phyloP scores from a whole-genome alignment of 257 asterid genomes.

The Primulina eburnea region DNA sequence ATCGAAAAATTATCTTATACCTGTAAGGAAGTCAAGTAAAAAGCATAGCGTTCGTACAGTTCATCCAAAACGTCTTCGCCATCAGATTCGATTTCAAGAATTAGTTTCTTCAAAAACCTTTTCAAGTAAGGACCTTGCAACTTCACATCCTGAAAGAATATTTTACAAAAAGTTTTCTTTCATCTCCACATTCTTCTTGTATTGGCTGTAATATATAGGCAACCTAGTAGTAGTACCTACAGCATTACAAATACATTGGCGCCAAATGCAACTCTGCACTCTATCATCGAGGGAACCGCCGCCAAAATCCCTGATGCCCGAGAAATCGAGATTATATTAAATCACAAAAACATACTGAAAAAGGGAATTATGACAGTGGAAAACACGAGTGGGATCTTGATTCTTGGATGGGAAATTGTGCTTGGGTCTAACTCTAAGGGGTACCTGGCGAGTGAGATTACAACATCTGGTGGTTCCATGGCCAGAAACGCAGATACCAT shows the following conservation, averaged over 20 bases:
- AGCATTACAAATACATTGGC: conserved; percentile 49
- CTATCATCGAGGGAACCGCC: conserved; percentile 62
- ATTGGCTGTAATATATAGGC: neutral
- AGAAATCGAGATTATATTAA: conserved; percentile 1
- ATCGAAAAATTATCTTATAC: conserved; percentile 29
- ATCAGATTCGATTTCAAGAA: conserved; percentile 62
- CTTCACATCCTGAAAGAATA: conserved; percentile 44
- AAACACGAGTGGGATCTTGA: neutral
- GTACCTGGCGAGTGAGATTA: conserved; percentile 76
- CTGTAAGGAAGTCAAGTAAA: conserved; percentile 50
- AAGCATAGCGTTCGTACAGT: conserved; percentile 66
- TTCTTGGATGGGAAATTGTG: neutral
- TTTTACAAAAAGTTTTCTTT: neutral
- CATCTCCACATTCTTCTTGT: neutral
- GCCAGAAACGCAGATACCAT: conserved; percentile 68
- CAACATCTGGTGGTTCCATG: conserved; percentile 66
- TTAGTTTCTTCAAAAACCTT: conserved; percentile 72
- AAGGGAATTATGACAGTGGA: neutral
- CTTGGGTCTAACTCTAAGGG: neutral
- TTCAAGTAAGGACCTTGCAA: conserved; percentile 53
- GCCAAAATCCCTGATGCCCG: conserved; percentile 54
- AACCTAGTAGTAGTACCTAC: conserved; percentile 32
- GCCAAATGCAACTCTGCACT: conserved; percentile 77
- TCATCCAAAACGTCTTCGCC: conserved; percentile 73
- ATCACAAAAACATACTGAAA: neutral